phyloP scores from a whole-genome alignment of 1,139 yeast genomes.

The Suhomyces ambrosiae region DNA sequence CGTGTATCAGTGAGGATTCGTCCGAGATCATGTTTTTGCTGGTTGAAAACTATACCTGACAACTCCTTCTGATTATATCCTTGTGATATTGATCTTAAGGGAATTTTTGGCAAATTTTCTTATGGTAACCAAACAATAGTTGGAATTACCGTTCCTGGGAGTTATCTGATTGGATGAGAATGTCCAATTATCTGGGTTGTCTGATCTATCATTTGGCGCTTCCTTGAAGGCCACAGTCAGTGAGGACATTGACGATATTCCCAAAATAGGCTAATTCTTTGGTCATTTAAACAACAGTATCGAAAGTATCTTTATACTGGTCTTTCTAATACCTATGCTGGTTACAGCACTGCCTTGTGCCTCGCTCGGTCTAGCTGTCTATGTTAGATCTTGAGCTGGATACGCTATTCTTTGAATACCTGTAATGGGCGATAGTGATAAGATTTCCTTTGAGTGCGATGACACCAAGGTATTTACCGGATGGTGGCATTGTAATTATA shows the following conservation, averaged over 20 bases:
- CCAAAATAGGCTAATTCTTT: no score
- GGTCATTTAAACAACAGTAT: slow-evolving; percentile 1
- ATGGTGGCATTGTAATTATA: slow-evolving; percentile 75
- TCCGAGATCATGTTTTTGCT: slow-evolving; percentile 99
- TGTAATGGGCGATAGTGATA: slow-evolving; percentile 62
- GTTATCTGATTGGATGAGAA: slow-evolving; percentile 7
- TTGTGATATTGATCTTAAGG: slow-evolving; percentile 51
- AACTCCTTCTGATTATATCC: slow-evolving; percentile 72
- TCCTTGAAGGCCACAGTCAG: slow-evolving; percentile 36
- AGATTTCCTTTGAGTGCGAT: slow-evolving; percentile 78
- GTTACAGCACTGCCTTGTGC: slow-evolving; percentile 54
- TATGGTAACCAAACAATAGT: slow-evolving; percentile 1
- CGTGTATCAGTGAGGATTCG: slow-evolving; percentile 99
- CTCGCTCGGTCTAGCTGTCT: slow-evolving; percentile 60
- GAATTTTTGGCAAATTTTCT: slow-evolving; percentile 70
- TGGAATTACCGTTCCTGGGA: slow-evolving; percentile 1
- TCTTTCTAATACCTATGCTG: no score
- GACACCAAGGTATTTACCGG: slow-evolving; percentile 54
- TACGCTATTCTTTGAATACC: slow-evolving; percentile 22
- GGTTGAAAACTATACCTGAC: slow-evolving; percentile 99
- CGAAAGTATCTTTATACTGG: background rate
- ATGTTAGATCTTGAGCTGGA: slow-evolving; percentile 58
- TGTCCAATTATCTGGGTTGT: no score
- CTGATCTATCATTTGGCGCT: slow-evolving; percentile 24
- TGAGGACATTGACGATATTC: slow-evolving; percentile 29